phyloP scores from a whole-genome alignment of 306 rosid species.

The Ziziphus jujuba region DNA sequence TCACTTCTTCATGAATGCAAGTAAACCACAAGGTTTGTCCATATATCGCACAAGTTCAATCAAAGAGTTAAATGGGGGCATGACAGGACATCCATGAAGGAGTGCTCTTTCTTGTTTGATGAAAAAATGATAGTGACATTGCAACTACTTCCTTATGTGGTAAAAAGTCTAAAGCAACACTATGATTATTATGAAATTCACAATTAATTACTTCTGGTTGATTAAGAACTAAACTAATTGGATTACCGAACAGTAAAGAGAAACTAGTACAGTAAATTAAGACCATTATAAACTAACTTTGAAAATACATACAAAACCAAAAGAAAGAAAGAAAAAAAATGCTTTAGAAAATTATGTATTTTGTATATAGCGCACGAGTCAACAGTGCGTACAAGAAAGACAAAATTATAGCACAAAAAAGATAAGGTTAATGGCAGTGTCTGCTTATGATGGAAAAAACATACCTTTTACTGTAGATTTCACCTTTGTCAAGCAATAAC shows the following conservation, averaged over 20 bases:
- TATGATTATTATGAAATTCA: conserved; percentile 24
- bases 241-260: conserved; percentile 3
- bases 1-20: conserved; percentile 31
- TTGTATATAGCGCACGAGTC: background rate
- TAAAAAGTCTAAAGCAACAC: conserved; percentile 53
- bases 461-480: conserved; percentile 50
- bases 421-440: background rate
- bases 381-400: conserved; percentile 14
- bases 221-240: conserved; percentile 16
- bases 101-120: conserved; percentile 16
- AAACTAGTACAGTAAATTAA: background rate
- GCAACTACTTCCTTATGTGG: conserved; percentile 60
- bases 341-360: no score
- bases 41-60: conserved; percentile 17
- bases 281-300: conserved; percentile 5
- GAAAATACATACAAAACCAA: background rate
- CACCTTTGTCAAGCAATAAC: conserved; percentile 28
- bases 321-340: no score
- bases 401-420: background rate
- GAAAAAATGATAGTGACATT: conserved; percentile 59
- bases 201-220: conserved; percentile 28
- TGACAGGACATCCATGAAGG: conserved; percentile 38
- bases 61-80: conserved; percentile 36
- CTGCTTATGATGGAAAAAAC: background rate
- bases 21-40: conserved; percentile 28